These are phyloP conservation scores for Rhodomyrtus psidioides DNA, from an alignment of 441 rosid genomes.

Conservation along the genomic window DNA sequence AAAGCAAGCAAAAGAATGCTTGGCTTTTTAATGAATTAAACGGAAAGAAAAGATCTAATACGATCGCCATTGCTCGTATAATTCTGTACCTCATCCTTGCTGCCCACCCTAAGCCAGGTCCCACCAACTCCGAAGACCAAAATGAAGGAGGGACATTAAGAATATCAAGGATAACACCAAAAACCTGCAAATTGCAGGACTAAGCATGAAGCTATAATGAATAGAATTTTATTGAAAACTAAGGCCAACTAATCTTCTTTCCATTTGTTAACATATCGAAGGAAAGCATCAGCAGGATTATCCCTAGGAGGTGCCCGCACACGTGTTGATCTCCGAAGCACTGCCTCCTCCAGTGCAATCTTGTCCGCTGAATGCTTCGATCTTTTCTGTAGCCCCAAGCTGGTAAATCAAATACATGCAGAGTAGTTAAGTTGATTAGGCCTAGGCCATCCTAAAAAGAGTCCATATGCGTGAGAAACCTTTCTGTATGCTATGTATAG, in stretches of 20 bases:
- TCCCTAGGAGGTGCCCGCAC: constrained; percentile 82
- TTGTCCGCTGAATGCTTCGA: constrained; percentile 52
- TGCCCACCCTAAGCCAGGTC: neutral
- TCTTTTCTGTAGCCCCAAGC: constrained; percentile 62
- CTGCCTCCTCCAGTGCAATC: constrained; percentile 71
- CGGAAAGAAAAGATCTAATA: neutral
- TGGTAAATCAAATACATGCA: constrained; percentile 15
- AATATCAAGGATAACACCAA: neutral
- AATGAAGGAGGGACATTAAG: neutral
- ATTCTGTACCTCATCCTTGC: neutral
- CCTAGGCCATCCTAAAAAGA: neutral
- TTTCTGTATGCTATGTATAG: neutral
- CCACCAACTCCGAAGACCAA: neutral
- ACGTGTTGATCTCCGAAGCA: constrained; percentile 82
- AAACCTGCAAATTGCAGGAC: neutral
- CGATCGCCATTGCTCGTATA: neutral
- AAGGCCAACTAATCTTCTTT: constrained; percentile 51
- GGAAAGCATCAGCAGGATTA: constrained; percentile 70
- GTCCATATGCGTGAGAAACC: neutral
- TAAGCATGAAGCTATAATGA: neutral
- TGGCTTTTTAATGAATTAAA: neutral
- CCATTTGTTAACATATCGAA: constrained; percentile 88
- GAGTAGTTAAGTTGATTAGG: neutral
- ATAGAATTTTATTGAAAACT: neutral
- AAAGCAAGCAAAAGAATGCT: neutral